Base-by-base conservation (phyloP, 2,329 filamentous ascomycete species). In the Monosporascus sp. region DNA sequence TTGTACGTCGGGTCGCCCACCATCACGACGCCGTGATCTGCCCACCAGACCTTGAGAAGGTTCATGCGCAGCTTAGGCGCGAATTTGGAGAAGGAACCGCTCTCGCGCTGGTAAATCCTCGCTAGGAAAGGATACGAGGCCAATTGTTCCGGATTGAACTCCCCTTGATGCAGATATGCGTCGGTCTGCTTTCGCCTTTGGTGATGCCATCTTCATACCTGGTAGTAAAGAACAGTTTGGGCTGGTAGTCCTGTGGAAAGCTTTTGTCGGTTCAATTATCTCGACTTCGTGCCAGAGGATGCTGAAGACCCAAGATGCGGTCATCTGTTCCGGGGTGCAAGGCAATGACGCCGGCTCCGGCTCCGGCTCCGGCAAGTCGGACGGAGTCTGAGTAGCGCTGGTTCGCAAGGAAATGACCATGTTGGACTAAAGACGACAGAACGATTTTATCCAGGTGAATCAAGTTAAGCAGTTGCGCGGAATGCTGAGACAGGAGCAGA, bases 71-170 rank as follows among this genome's bases (percentile, higher is more conserved):
- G 59, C 20, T 45, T 46, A 1, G 62, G 63, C 35, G 61, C 63
- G 18, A 65, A 52, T 17, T 52, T 57, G 51, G 62, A 63, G 58
- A 65, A 65, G 51, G 65, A 66, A 22, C 63, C 61, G 37, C 62
- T 63, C 50, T 65, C 63, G 26, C 62, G 60, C 44, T 60, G 59
- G 49, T 64, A 66, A 35, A 65, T 58, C 55, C 59, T 59, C 53
- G 60, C 55, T 38, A 65, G 55, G 55, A 57, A 63, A 1, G 61
- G 60, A 37, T 63, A 58, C 38, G 59, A 26, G 41, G 63, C 53
- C 50, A 66, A 58, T 35, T 14, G 31, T 51, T 53, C 58, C n/a
- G 63, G 61, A 56, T 64, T 60, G 48, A 65, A 65, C 17, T 60
- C 28, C 63, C 63, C 52, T 66, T 66, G 49, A 66, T 7, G 45